Evolutionary conservation across 805 yeast species (phyloP), one percentile per base, ranked within the genome.

Genomic region (Hemisphaericaspora nanyangensis): DNA sequence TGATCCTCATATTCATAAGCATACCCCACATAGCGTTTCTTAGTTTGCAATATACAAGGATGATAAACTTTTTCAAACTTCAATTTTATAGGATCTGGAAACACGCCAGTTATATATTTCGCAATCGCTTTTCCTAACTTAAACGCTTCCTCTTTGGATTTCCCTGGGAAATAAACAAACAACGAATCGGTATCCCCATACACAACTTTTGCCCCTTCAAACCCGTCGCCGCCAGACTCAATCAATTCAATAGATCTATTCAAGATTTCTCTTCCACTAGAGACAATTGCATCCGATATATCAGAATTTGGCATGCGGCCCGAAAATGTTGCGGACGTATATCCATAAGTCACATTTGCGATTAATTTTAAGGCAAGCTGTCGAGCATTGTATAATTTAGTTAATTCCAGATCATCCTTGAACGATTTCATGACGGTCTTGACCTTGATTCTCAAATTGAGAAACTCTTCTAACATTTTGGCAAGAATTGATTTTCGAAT

Each of bases 251-350:
- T 80, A 0, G 96, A 83, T 37, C 72, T 70, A 38, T 80, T 80
- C 35, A 93, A 63, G 0, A 88, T 83, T 58, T 91, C 97, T 38
- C 98, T 68, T 0, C 93, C 99, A 0, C 93, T 80, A 17, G 89
- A 79, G 1, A 93, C 99, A 56, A 93, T 87, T 10, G 95, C 84
- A 62, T 93, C 99, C 0, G 99, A 96, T 22, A 93, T 73, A 55
- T 90, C 98, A 0, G 95, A 80, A 51, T 93, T 86, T 0, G 99
- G 98, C 99, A 93, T 93, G 46, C 99, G 68, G 0, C 99, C 99
- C 7, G 96, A 87, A 54, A 84, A 93, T 0, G 96, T 79, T 0
- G 99, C 99, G 1, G 96, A 84, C 0, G 97, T 75, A 55, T 93
- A 93, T 0, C 99, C 99, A 63, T 93, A 93, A 0, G 96, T 91